A percentile compares a stretch with the other conserved stretches of the same genome.
Evolutionary conservation across 2,329 filamentous ascomycete species (phyloP).

Genomic region (Diaporthe vaccinii): DNA sequence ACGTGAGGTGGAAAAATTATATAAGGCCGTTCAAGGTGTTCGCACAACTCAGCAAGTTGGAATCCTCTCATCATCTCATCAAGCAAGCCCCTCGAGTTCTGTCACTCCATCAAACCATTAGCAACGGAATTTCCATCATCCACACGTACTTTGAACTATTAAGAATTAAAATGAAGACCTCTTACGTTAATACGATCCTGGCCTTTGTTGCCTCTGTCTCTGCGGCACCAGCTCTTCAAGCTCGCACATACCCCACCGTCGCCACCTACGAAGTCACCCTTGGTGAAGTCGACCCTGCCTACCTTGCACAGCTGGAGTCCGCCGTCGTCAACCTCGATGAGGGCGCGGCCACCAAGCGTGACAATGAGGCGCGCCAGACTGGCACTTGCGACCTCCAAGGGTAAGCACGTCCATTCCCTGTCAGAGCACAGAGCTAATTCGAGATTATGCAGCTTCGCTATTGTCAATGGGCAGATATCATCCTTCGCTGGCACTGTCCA

Average conservation of each 20-base stretch:
- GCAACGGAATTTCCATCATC: no score
- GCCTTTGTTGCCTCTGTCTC: neutral
- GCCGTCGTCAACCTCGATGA: constrained; percentile 29
- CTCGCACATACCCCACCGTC: constrained; percentile 32
- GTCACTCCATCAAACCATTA: no score
- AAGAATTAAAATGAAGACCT: neutral
- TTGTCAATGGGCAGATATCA: constrained; percentile 23
- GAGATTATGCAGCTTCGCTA: neutral
- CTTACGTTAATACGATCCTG: neutral
- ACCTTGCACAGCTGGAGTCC: neutral
- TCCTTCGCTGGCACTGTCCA: constrained; percentile 25
- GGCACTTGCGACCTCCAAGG: constrained; percentile 33
- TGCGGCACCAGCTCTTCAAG: constrained; percentile 22
- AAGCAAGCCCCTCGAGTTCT: neutral
- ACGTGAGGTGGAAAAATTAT: neutral
- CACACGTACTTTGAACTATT: neutral
- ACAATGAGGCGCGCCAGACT: constrained; percentile 13
- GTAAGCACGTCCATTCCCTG: neutral
- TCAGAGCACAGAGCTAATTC: neutral
- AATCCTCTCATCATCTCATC: neutral
- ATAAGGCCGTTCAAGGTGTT: neutral
- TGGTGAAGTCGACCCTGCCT: constrained; percentile 3
- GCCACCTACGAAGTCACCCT: constrained; percentile 15
- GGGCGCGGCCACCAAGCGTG: neutral
- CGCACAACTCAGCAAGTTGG: no score